These are phyloP conservation scores for Cardamine occulta DNA, from an alignment of 345 rosid species.

Conservation along the genomic window DNA sequence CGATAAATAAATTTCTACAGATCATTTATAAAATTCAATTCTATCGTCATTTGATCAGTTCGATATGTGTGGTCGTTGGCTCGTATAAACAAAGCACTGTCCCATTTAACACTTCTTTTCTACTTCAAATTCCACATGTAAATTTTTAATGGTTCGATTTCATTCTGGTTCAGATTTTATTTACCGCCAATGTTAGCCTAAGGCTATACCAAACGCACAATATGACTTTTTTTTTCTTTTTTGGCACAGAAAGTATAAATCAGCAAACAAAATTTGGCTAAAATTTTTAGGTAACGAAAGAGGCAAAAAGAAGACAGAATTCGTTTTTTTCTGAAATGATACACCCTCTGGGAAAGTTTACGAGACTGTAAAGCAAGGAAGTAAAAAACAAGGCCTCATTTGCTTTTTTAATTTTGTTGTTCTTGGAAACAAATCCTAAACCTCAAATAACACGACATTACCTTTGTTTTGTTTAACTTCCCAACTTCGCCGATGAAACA, in stretches of 20 bases:
- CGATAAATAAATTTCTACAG: not conserved
- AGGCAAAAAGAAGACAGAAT: not conserved
- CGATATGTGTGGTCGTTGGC: too few species aligned
- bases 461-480: conserved; percentile 16
- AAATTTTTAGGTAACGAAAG: not conserved
- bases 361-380: conserved; percentile 23
- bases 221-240: too few species aligned
- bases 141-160: too few species aligned
- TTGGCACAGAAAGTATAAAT: too few species aligned
- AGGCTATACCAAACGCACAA: too few species aligned
- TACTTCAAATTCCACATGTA: too few species aligned
- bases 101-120: too few species aligned
- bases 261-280: not conserved
- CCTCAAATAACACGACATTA: conserved; percentile 33
- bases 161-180: too few species aligned
- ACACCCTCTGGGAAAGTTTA: conserved; percentile 14
- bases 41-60: too few species aligned
- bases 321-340: not conserved
- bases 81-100: too few species aligned
- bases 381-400: conserved; percentile 28
- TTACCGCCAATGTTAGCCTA: too few species aligned
- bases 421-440: conserved; percentile 26
- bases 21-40: too few species aligned
- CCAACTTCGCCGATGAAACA: conserved; percentile 23
- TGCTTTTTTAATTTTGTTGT: not conserved